phyloP scores from a whole-genome alignment of 768 basidiomycete species.

The Fomitopsis serialis region DNA sequence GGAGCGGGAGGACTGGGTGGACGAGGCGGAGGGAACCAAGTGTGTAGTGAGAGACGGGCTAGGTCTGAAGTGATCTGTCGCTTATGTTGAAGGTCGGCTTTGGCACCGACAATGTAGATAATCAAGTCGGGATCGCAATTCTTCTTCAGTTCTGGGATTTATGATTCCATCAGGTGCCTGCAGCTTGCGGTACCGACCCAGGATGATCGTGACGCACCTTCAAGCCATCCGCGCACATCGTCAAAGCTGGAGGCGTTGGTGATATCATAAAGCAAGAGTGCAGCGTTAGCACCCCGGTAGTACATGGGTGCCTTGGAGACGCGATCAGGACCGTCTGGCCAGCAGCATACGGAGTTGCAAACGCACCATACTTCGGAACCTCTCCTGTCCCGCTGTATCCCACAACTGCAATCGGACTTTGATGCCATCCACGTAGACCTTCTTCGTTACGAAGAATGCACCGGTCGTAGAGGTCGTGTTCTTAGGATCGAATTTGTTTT shows the following conservation, averaged over 20 bases:
- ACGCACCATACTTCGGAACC: constrained; percentile 84
- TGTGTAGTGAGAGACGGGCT: constrained; percentile 77
- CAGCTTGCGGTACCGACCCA: not conserved
- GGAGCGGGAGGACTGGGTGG: constrained; percentile 62
- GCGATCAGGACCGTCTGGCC: constrained; percentile 4
- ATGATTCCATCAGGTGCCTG: not conserved
- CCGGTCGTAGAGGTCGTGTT: constrained; percentile 89
- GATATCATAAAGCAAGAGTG: constrained; percentile 92
- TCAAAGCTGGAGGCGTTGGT: constrained; percentile 86
- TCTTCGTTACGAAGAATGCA: constrained; percentile 92
- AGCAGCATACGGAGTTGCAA: not conserved
- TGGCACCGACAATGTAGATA: constrained; percentile 93
- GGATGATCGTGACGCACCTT: constrained; percentile 42
- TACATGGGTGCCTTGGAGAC: constrained; percentile 82
- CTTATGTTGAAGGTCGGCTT: constrained; percentile 70
- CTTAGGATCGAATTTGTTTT: constrained; percentile 85
- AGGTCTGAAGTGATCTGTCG: constrained; percentile 79
- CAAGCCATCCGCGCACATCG: constrained; percentile 88
- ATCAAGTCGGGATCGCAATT: constrained; percentile 84
- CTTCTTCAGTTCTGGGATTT: constrained; percentile 74
- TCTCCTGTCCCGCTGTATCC: constrained; percentile 94
- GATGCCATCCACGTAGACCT: constrained; percentile 77
- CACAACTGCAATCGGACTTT: constrained; percentile 85
- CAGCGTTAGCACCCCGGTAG: constrained; percentile 93
- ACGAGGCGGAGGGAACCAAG: constrained; percentile 82